Conservation (phyloP, 495 filamentous ascomycete genomes). For the Alectoria sarmentosa region DNA sequence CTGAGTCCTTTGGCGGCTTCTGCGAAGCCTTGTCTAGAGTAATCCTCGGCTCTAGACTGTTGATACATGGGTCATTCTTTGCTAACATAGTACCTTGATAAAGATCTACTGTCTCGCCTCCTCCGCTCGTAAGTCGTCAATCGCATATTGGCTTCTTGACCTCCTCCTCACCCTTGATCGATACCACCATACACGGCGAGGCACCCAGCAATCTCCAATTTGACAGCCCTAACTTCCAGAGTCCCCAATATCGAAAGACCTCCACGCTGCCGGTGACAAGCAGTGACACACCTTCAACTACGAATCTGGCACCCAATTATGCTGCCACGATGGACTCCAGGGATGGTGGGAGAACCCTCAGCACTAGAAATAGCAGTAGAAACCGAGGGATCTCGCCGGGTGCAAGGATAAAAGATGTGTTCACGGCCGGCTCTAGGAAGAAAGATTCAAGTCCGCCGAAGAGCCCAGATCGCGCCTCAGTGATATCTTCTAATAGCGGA, state of each 20-base stretch:
- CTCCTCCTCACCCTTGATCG: constrained; percentile 72
- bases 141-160: constrained; percentile 78
- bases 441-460: constrained; percentile 35
- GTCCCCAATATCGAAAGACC: constrained; percentile 24
- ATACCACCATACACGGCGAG: constrained; percentile 44
- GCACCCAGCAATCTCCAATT: constrained; percentile 23
- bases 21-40: not conserved
- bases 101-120: constrained; percentile 36
- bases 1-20: not conserved
- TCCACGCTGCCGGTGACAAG: constrained; percentile 18
- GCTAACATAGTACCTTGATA: not conserved
- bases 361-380: constrained; percentile 20
- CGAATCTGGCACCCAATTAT: constrained; percentile 26
- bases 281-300: constrained; percentile 4
- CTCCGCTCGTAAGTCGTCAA: constrained; percentile 57
- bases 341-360: constrained; percentile 13
- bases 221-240: constrained; percentile 20
- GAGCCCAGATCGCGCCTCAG: constrained; percentile 39
- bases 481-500: constrained; percentile 32
- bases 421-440: constrained; percentile 34
- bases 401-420: constrained; percentile 42
- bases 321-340: constrained; percentile 23
- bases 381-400: constrained; percentile 40
- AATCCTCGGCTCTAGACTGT: not conserved
- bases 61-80: not conserved